Base-by-base conservation (phyloP, 129 eudicot genomes). In the Heracleum sosnowskyi region DNA sequence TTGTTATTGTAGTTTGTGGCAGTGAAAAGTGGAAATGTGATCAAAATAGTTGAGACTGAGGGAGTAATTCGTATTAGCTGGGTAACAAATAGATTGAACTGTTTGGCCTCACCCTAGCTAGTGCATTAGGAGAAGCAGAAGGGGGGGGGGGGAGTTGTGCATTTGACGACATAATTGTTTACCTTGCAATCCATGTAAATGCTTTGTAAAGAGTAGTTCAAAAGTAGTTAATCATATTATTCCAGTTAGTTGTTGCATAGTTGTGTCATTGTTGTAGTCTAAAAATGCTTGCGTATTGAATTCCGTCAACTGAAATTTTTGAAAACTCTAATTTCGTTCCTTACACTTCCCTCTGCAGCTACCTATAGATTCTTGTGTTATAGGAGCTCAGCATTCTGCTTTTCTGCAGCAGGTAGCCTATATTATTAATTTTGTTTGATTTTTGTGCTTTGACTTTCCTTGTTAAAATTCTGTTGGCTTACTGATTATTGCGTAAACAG, bases 381-480 rank as follows among this genome's bases (percentile, higher is more conserved):
- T 93, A 46, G 98, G 98, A 78, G 76, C 93, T 31, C 93, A 93
- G 49, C 91, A 93, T 83, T 93, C 98, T 78, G 93, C 98, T 66
- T 93, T 93, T 85, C 79, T 93, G 39, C 97, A 93, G 87, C 98
- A 93, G 98, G 98, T 91, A 81, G 78, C 73, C 26, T 64, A 16
- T 69, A 18, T 33, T 63, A 39, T 77, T 20, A 16, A n/a, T 46
- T 15, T 26, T n/a, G 7, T 64, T 28, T 33, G 12, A 68, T 35
- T 71, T 20, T 39, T 47, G 37, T 45, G 26, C 26, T 36, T 69
- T 70, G 1, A 9, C 39, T n/a, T 9, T 76, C 20, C 33, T n/a
- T 70, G 37, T 73, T 40, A 29, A 28, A 57, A 80, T 28, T 72
- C 26, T 76, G 15, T 46, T 84, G 53, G 73, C 41, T 24, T 60